phyloP scores from a whole-genome alignment of 2,329 filamentous ascomycete species.

The Ceratocystis papillata region DNA sequence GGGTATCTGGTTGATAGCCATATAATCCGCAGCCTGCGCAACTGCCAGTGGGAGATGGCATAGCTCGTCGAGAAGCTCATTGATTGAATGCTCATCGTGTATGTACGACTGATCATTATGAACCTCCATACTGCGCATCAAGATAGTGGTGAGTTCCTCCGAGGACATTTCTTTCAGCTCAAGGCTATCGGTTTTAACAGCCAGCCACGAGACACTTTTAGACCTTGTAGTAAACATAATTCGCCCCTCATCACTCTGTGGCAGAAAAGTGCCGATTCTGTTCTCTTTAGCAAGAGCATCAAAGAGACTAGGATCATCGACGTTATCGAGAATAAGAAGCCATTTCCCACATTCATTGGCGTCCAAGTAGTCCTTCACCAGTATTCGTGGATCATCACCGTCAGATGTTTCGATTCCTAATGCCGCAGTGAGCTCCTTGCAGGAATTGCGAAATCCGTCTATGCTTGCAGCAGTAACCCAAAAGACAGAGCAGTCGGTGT shows the following conservation, averaged over 20 bases:
- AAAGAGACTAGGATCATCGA: constrained; percentile 23
- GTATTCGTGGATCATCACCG: constrained; percentile 6
- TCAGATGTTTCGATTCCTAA: neutral
- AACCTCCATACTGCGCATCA: neutral
- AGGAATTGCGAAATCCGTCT: neutral
- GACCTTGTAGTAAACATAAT: constrained; percentile 18
- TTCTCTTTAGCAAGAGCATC: neutral
- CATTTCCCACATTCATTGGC: constrained; percentile 26
- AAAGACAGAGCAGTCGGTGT: neutral
- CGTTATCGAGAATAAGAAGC: constrained; percentile 28
- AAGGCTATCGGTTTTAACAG: neutral
- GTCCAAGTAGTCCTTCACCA: constrained; percentile 24
- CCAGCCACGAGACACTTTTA: neutral
- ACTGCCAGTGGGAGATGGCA: no score
- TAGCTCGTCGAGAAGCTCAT: no score
- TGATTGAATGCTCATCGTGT: no score
- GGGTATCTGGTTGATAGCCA: no score
- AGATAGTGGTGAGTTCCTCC: neutral
- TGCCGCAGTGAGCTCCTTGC: neutral
- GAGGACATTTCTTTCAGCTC: neutral
- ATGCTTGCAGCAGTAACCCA: constrained; percentile 6
- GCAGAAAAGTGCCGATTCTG: constrained; percentile 28
- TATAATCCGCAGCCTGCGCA: no score
- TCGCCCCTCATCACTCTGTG: constrained; percentile 22
- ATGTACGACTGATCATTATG: no score